These are phyloP conservation scores for Lactifluus pinguis DNA, from an alignment of 768 basidiomycete genomes.

Conservation along the genomic window DNA sequence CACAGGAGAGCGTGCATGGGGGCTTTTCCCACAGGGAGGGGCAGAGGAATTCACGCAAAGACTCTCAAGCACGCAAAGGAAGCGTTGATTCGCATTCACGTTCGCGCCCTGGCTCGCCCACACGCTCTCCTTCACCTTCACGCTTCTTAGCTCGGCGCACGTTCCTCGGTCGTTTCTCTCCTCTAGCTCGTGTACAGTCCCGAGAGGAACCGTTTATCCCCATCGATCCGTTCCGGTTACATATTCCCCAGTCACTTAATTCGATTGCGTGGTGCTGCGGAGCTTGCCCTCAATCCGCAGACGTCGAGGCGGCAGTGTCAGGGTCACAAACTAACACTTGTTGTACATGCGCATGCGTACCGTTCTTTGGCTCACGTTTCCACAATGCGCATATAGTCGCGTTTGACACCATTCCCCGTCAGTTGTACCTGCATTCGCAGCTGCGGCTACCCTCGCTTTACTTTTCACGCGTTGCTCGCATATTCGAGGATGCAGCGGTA, in stretches of 20 bases:
- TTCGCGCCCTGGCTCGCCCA: constrained; percentile 31
- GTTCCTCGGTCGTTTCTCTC: constrained; percentile 43
- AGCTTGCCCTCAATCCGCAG: not conserved
- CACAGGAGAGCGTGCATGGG: constrained; percentile 1
- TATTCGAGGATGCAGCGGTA: constrained; percentile 72
- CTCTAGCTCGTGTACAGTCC: constrained; percentile 41
- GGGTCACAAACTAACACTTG: not conserved
- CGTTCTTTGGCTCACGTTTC: constrained; percentile 11
- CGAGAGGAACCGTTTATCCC: constrained; percentile 33
- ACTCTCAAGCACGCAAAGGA: constrained; percentile 17
- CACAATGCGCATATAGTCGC: constrained; percentile 23
- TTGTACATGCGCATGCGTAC: constrained; percentile 17
- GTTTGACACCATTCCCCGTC: constrained; percentile 34
- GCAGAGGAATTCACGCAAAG: constrained; percentile 18
- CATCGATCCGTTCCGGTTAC: constrained; percentile 28
- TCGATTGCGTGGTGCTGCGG: constrained; percentile 7
- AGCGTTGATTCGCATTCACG: constrained; percentile 25
- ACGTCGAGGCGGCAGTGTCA: not conserved
- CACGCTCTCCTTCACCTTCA: constrained; percentile 30
- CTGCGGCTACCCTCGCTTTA: constrained; percentile 71
- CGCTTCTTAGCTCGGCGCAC: constrained; percentile 48
- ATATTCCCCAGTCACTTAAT: constrained; percentile 14
- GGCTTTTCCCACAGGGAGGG: not conserved
- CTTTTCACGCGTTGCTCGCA: constrained; percentile 65
- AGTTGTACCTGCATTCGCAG: constrained; percentile 39